Conservation (phyloP, 495 filamentous ascomycete species). For the Penicillium steckii region DNA sequence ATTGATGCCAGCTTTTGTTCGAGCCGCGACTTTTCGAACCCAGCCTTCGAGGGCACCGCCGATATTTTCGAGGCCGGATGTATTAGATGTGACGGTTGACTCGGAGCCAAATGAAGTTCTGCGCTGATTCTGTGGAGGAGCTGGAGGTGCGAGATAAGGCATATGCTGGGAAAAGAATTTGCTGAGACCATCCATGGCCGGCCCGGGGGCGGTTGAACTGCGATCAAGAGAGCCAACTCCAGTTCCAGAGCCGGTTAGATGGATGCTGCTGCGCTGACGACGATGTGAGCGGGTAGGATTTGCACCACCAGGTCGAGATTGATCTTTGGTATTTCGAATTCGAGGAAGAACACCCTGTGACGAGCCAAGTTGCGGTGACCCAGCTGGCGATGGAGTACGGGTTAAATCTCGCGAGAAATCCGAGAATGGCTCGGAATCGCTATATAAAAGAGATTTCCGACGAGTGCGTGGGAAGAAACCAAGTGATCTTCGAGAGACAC, state of each 20-base stretch:
- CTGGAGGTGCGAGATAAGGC: constrained; percentile 59
- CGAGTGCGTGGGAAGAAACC: constrained; percentile 91
- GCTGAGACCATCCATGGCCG: constrained; percentile 77
- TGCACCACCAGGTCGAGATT: constrained; percentile 16
- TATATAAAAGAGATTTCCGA: constrained; percentile 68
- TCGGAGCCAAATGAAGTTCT: constrained; percentile 44
- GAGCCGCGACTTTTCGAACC: constrained; percentile 73
- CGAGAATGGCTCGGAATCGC: constrained; percentile 37
- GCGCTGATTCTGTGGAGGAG: constrained; percentile 25
- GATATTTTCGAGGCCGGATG: constrained; percentile 72
- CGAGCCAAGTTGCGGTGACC: constrained; percentile 27
- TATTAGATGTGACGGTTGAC: constrained; percentile 39
- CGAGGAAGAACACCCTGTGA: constrained; percentile 21
- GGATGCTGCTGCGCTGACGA: constrained; percentile 43
- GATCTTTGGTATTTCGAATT: constrained; percentile 18
- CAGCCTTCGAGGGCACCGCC: constrained; percentile 85
- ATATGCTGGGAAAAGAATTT: constrained; percentile 75
- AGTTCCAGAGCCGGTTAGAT: constrained; percentile 69
- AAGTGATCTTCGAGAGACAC: constrained; percentile 74
- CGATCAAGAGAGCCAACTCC: constrained; percentile 79
- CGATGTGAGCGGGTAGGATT: constrained; percentile 26
- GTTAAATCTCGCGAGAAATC: constrained; percentile 36
- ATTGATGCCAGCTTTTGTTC: constrained; percentile 39
- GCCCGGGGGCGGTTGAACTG: constrained; percentile 69
- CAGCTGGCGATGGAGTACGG: constrained; percentile 35